Percentiles rank a stretch among this genome's conserved stretches.
Conservation (phyloP, 768 basidiomycete species). For the Boletus vermiculosoides region DNA sequence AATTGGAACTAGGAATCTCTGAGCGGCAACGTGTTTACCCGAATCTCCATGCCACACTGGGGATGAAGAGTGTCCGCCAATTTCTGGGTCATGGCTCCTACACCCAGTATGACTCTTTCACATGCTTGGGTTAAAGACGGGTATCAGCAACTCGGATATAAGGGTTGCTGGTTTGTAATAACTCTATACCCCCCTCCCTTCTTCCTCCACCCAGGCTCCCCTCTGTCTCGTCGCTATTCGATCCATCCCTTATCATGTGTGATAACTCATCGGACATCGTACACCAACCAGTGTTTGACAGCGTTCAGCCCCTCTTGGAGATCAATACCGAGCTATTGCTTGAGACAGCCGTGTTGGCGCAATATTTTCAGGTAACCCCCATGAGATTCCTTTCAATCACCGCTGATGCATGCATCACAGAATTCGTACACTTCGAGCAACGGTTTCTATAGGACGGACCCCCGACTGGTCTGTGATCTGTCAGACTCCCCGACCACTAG, state of each 20-base stretch:
- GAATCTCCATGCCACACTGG: neutral
- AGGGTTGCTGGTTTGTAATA: neutral
- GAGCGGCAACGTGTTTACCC: neutral
- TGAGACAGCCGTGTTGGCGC: neutral
- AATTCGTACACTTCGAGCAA: neutral
- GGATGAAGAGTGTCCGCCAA: neutral
- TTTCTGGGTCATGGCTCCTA: neutral
- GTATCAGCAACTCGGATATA: conserved; percentile 4
- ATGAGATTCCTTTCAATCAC: neutral
- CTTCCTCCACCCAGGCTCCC: too few relatives aligned
- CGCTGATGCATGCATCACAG: conserved; percentile 1
- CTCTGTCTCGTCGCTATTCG: neutral
- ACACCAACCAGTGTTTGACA: neutral
- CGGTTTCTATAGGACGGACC: neutral
- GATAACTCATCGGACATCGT: neutral
- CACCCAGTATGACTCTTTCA: neutral
- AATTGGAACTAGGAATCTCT: neutral
- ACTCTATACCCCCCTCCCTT: neutral
- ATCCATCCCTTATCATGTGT: neutral
- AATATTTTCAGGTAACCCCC: neutral
- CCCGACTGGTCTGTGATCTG: neutral
- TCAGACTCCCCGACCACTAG: neutral
- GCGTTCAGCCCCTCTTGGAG: neutral
- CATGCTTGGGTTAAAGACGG: neutral
- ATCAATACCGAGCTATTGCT: neutral